Base-by-base conservation (phyloP, 2,329 filamentous ascomycete species). In the Amylocarpus encephaloides region DNA sequence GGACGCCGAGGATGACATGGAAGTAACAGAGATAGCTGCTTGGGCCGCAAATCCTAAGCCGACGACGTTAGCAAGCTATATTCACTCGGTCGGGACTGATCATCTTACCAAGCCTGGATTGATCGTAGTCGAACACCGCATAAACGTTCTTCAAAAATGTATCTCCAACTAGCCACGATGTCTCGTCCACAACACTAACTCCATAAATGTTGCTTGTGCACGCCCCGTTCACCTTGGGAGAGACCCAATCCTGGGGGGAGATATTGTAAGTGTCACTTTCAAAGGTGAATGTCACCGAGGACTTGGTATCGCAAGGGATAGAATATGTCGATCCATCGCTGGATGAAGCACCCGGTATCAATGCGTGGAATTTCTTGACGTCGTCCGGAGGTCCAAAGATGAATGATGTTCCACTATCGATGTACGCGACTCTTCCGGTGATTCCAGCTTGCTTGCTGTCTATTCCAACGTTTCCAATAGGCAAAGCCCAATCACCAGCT, bases 141-240 rank as follows among this genome's bases (percentile, higher is more conserved):
- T 95, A 95, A 13, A 95, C 89, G 59, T 94, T 95, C 71, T 94
- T 95, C 54, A 95, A 70, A 61, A 95, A 95, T 1, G 85, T 80
- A 58, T 90, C 89, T 1, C 90, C 90, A 1, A 95, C 68, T n/a
- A 95, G 73, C 88, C 89, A 95, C 26, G 82, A 60, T 59, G 72
- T 55, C n/a, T 49, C 59, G 12, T 55, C 74, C 42, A 88, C 82
- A 12, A 87, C 80, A 63, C 85, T 78, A 22, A 81, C 75, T 1
- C 85, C 86, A 47, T 89, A 83, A 33, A 95, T 79, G 60, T 87
- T 90, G 65, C 86, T 91, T 15, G 79, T 76, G 63, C 82, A 85
- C 26, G 66, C 66, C n/a, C 63, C 63, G 45, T 59, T 59, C 12
- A 48, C 69, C 62, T 44, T 60, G 61, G 48, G 71, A 62, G 33